Evolutionary conservation across 2,329 filamentous ascomycete genomes (phyloP).

Genomic region (Aspergillus piperis): DNA sequence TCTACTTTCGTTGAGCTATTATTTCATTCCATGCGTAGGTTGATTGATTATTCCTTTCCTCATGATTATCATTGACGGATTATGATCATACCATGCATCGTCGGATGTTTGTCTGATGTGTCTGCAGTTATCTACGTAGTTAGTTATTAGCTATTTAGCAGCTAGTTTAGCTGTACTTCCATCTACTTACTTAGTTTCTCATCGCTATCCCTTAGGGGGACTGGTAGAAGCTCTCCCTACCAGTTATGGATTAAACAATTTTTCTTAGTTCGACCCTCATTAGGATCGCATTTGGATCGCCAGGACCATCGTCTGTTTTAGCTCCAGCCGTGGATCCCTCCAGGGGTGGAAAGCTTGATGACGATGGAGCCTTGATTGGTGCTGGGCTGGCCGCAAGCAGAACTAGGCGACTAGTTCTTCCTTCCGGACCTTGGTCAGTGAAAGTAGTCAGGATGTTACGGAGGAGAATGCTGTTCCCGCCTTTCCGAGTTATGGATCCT

Average conservation of each 20-base stretch:
- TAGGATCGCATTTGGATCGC: constrained; percentile 1
- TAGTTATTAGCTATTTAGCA: no score
- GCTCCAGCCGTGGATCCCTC: constrained; percentile 6
- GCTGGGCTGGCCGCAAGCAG: background rate
- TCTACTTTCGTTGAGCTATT: no score
- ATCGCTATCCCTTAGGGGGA: no score
- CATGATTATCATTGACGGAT: background rate
- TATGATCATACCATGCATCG: background rate
- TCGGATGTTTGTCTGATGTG: no score
- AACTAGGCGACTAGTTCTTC: background rate
- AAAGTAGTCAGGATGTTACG: background rate
- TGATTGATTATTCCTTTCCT: background rate
- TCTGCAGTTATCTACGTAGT: no score
- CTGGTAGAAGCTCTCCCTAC: background rate
- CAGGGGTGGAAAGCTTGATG: constrained; percentile 7
- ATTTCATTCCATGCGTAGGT: no score
- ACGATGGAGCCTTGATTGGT: constrained; percentile 6
- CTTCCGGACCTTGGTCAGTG: constrained; percentile 8
- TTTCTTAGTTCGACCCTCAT: background rate
- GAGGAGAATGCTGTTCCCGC: background rate
- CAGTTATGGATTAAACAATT: background rate
- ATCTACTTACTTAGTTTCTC: no score
- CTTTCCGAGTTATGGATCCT: background rate
- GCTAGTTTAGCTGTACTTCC: no score
- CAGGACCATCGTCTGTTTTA: constrained; percentile 6